phyloP scores from a whole-genome alignment of 805 yeast genomes.

The Candida nemodendra region DNA sequence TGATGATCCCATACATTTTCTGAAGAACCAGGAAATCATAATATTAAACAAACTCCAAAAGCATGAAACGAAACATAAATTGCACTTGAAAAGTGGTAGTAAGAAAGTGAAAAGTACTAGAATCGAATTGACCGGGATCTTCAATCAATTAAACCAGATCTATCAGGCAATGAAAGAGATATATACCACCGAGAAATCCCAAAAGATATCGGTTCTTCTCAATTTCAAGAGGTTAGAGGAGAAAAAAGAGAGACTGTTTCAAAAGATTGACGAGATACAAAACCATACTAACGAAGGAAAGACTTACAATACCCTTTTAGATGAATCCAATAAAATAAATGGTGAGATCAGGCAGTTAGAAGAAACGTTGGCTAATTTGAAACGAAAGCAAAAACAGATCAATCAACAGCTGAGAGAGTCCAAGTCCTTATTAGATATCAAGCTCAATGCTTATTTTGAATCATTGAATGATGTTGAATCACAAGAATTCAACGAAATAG shows the following conservation, averaged over 20 bases:
- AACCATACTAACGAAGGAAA: constrained; percentile 42
- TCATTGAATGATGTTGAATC: constrained; percentile 25
- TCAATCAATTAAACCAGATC: constrained; percentile 40
- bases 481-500: constrained; percentile 21
- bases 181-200: constrained; percentile 38
- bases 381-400: constrained; percentile 35
- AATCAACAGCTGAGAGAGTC: constrained; percentile 42
- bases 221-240: constrained; percentile 42
- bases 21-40: constrained; percentile 31
- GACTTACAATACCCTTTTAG: constrained; percentile 37
- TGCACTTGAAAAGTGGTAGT: constrained; percentile 35
- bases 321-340: constrained; percentile 34
- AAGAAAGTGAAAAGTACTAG: constrained; percentile 32
- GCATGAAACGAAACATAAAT: constrained; percentile 28
- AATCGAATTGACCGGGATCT: constrained; percentile 27
- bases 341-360: constrained; percentile 41
- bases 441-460: constrained; percentile 43
- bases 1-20: constrained; percentile 34
- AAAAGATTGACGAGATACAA: constrained; percentile 38
- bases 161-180: constrained; percentile 46
- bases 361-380: constrained; percentile 32
- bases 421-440: constrained; percentile 50
- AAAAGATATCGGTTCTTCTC: constrained; percentile 27
- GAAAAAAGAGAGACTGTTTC: constrained; percentile 34
- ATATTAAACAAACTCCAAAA: constrained; percentile 25